A percentile compares a stretch with the other conserved stretches of the same genome.
Conservation (phyloP, 2,329 filamentous ascomycete species). For the Colletotrichum melonis region DNA sequence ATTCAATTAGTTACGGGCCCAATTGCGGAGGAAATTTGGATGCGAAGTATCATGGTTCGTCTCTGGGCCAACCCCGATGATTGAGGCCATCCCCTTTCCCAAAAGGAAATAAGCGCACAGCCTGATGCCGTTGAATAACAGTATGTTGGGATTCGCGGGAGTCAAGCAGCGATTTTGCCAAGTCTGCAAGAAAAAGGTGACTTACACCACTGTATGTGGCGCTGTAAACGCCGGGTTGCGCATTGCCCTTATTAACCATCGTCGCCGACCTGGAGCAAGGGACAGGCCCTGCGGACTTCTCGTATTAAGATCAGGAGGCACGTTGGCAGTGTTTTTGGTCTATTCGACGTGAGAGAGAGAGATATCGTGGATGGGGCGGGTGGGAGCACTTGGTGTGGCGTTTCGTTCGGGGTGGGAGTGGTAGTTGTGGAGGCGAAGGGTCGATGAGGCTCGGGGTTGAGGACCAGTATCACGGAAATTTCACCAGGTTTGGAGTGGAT, state of each 20-base stretch:
- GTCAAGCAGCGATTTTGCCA: not conserved
- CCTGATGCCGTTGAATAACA: not conserved
- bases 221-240: conserved; percentile 68
- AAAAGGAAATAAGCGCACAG: not conserved
- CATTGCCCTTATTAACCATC: conserved; percentile 63
- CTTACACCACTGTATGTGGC: conserved; percentile 77
- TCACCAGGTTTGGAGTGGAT: conserved; percentile 30
- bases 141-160: not conserved
- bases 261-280: conserved; percentile 30
- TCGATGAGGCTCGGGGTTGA: conserved; percentile 22
- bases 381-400: not conserved
- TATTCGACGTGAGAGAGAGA: not conserved
- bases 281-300: conserved; percentile 25
- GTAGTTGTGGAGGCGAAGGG: conserved; percentile 11
- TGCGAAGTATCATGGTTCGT: not conserved
- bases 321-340: conserved; percentile 1
- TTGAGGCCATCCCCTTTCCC: conserved; percentile 16
- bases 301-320: conserved; percentile 3
- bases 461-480: conserved; percentile 28
- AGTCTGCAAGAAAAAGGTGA: conserved; percentile 38
- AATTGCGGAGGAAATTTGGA: not conserved
- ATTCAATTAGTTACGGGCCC: not conserved
- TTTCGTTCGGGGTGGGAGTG: not conserved
- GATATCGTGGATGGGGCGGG: not conserved
- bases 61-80: conserved; percentile 13